A percentile compares a stretch with the other conserved stretches of the same genome.
Conservation (phyloP, 2,329 filamentous ascomycete species). For the Stagonosporopsis tanaceti region DNA sequence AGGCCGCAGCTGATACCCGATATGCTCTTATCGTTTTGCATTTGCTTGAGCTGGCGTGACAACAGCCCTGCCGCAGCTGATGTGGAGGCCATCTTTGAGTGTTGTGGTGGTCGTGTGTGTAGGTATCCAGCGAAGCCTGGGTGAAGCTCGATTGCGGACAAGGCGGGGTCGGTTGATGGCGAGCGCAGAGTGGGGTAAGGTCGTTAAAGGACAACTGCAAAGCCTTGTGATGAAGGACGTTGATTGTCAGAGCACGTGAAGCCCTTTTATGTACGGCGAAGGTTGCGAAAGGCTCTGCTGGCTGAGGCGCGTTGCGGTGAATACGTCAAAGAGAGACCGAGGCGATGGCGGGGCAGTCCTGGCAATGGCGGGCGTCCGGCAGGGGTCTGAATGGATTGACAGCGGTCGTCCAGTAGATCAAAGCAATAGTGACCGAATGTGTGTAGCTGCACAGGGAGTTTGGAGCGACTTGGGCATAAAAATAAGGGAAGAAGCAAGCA, state of each 20-base stretch:
- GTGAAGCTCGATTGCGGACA: slow-evolving; percentile 10
- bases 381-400: slow-evolving; percentile 12
- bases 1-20: slow-evolving; percentile 94
- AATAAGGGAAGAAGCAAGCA: slow-evolving; percentile 36
- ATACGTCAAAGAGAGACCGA: slow-evolving; percentile 20
- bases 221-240: neutral
- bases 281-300: slow-evolving; percentile 11
- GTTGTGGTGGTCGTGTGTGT: slow-evolving; percentile 20
- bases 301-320: slow-evolving; percentile 26
- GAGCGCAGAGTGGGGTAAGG: slow-evolving; percentile 6
- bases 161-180: slow-evolving; percentile 12
- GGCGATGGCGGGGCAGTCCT: slow-evolving; percentile 30
- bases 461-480: slow-evolving; percentile 16
- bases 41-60: slow-evolving; percentile 87
- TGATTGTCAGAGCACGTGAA: slow-evolving; percentile 6
- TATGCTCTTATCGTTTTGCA: slow-evolving; percentile 89
- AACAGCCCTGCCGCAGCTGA: slow-evolving; percentile 76
- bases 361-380: slow-evolving; percentile 13
- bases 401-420: slow-evolving; percentile 6
- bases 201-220: slow-evolving; percentile 1
- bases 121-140: slow-evolving; percentile 12
- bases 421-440: slow-evolving; percentile 18
- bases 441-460: slow-evolving; percentile 25
- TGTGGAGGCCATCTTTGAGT: slow-evolving; percentile 43
- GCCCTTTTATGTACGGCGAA: neutral